Conservation (phyloP, 805 yeast species). For the Candida tammaniensis region DNA sequence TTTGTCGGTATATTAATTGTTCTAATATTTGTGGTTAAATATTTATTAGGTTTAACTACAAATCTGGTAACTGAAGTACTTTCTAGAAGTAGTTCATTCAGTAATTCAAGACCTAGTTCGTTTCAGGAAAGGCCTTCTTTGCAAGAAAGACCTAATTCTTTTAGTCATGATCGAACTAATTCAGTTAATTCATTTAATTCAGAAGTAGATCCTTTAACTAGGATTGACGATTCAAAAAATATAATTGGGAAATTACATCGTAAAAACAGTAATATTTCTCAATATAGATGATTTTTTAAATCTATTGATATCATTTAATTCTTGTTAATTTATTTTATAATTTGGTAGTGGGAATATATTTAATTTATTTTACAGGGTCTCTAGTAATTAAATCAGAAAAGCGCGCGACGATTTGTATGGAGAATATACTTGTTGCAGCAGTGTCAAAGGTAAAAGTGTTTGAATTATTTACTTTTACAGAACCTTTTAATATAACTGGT, state of each 20-base stretch:
- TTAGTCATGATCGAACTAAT: constrained; percentile 2
- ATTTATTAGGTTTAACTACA: constrained; percentile 15
- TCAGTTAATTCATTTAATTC: neutral
- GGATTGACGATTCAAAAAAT: constrained; percentile 1
- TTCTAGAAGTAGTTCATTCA: constrained; percentile 12
- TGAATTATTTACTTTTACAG: too few species aligned
- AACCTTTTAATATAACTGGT: too few species aligned
- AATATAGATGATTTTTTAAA: neutral
- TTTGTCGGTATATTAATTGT: constrained; percentile 8
- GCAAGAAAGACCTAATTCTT: neutral
- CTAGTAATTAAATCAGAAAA: too few species aligned
- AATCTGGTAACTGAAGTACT: constrained; percentile 11
- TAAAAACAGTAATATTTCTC: constrained; percentile 7
- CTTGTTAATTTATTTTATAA: too few species aligned
- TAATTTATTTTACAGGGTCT: too few species aligned
- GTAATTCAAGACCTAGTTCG: constrained; percentile 1
- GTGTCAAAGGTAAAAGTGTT: too few species aligned
- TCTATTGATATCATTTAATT: too few species aligned
- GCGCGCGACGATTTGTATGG: too few species aligned
- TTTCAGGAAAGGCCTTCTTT: neutral
- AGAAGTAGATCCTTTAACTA: neutral
- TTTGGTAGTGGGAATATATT: too few species aligned
- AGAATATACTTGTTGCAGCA: too few species aligned
- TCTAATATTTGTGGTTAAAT: constrained; percentile 16
- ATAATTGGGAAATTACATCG: constrained; percentile 5